Evolutionary conservation across 2,329 filamentous ascomycete species (phyloP).

Genomic region (Botryotinia calthae): DNA sequence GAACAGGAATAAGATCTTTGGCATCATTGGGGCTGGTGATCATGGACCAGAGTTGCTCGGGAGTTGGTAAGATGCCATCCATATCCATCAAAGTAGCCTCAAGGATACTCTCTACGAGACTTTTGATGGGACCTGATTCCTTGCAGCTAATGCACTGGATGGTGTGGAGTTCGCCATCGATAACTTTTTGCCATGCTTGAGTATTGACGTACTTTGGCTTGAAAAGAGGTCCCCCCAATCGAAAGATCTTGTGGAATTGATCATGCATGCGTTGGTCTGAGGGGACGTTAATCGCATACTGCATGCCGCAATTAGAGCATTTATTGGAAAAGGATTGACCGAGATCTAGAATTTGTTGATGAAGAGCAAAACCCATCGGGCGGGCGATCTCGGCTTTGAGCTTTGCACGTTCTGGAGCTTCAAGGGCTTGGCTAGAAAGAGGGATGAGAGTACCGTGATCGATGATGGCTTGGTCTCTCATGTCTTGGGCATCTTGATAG

Average conservation of each 20-base stretch:
- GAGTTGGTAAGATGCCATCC: background rate
- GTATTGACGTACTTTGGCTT: constrained; percentile 2
- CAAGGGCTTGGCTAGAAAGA: background rate
- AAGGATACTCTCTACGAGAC: constrained; percentile 7
- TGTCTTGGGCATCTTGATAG: constrained; percentile 12
- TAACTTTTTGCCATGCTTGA: constrained; percentile 13
- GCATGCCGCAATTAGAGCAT: constrained; percentile 26
- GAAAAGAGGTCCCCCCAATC: background rate
- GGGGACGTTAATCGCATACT: constrained; percentile 23
- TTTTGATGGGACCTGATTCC: background rate
- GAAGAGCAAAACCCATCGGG: constrained; percentile 1
- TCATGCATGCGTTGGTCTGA: constrained; percentile 23
- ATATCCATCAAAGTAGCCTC: constrained; percentile 17
- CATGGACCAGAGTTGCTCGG: constrained; percentile 13
- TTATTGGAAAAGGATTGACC: constrained; percentile 19
- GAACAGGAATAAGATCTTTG: constrained; percentile 15
- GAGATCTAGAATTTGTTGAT: constrained; percentile 25
- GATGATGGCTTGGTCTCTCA: constrained; percentile 10
- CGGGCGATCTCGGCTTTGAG: constrained; percentile 1
- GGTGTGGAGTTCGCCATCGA: background rate
- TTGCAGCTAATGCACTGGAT: background rate
- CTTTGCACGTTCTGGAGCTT: constrained; percentile 5
- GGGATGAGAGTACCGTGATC: constrained; percentile 4
- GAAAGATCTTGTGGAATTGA: constrained; percentile 17
- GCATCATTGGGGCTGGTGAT: constrained; percentile 19